Conservation (phyloP, 2,329 filamentous ascomycete species). For the Gnomoniopsis smithogilvyi region DNA sequence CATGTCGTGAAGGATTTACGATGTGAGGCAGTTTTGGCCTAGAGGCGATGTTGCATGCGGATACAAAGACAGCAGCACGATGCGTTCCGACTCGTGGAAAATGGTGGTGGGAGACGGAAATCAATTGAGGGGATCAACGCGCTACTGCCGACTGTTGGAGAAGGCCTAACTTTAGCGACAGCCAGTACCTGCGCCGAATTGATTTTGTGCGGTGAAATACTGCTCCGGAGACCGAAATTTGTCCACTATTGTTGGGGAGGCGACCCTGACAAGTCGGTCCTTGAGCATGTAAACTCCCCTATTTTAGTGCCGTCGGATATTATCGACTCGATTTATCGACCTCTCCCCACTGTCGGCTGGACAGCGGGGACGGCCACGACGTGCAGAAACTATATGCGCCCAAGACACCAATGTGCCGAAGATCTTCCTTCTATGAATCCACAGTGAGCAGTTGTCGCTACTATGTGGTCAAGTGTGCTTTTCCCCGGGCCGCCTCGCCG, state of each 20-base stretch:
- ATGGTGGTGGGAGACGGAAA: conserved; percentile 1
- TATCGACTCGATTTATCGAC: background rate
- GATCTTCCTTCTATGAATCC: conserved; percentile 11
- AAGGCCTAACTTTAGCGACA: background rate
- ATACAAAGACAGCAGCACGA: background rate
- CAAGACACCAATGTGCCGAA: conserved; percentile 1
- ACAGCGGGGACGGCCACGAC: background rate
- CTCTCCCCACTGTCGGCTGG: background rate
- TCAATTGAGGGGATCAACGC: conserved; percentile 8
- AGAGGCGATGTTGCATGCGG: too few relatives aligned
- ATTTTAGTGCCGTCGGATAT: conserved; percentile 9
- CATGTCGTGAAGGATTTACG: too few relatives aligned
- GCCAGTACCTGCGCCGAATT: background rate
- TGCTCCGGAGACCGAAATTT: conserved; percentile 14
- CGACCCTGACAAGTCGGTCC: background rate
- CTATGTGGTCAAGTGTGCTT: background rate
- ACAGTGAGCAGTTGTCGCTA: background rate
- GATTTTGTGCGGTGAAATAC: conserved; percentile 10
- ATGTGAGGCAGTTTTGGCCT: too few relatives aligned
- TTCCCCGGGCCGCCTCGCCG: conserved; percentile 21
- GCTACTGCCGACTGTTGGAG: conserved; percentile 6
- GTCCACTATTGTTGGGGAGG: background rate
- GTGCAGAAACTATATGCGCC: background rate
- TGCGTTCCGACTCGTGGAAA: conserved; percentile 29
- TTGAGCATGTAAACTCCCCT: background rate